phyloP scores from a whole-genome alignment of 345 rosid species.

The Sisymbrium irio region DNA sequence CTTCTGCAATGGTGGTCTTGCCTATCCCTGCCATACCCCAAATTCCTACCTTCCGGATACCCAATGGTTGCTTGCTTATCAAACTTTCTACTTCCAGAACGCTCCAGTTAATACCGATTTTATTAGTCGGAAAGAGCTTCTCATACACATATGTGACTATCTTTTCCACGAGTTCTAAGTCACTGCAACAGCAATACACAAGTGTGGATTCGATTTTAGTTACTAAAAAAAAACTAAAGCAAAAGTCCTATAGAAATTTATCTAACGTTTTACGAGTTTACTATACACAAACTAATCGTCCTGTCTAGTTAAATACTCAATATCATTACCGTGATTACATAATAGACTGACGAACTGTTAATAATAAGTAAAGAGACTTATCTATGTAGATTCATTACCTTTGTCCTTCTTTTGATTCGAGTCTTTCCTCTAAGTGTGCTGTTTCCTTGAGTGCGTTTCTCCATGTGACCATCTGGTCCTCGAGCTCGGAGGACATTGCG shows the following conservation, averaged over 20 bases:
- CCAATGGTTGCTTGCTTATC: constrained; percentile 10
- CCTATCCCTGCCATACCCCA: constrained; percentile 27
- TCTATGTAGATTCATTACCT: constrained; percentile 9
- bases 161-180: constrained; percentile 5
- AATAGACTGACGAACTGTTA: too few species aligned
- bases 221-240: too few species aligned
- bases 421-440: neutral
- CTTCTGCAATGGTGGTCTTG: neutral
- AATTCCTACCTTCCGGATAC: constrained; percentile 11
- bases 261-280: too few species aligned
- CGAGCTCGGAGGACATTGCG: too few species aligned
- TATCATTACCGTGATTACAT: too few species aligned
- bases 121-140: constrained; percentile 4
- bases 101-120: neutral
- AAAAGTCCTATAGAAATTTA: too few species aligned
- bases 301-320: too few species aligned
- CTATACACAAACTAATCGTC: too few species aligned
- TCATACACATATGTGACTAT: constrained; percentile 7
- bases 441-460: neutral
- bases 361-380: too few species aligned
- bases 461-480: too few species aligned
- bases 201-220: too few species aligned
- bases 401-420: neutral
- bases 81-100: constrained; percentile 8
- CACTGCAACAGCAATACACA: too few species aligned